These are phyloP conservation scores for Diaporthe eres DNA, from an alignment of 2,329 filamentous ascomycete genomes.

Conservation along the genomic window DNA sequence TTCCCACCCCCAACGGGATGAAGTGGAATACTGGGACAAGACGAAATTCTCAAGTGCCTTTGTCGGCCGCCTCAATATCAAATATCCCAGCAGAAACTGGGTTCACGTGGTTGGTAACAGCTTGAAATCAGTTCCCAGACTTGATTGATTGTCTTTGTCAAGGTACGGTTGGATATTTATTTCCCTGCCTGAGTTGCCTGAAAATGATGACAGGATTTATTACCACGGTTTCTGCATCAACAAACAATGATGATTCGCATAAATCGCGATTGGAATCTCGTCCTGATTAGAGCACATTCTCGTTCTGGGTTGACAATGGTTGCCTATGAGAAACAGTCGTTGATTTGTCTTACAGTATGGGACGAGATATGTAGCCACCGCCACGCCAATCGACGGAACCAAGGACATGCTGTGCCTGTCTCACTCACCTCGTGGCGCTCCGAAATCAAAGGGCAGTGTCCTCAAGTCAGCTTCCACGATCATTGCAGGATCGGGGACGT, in stretches of 20 bases:
- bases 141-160: background rate
- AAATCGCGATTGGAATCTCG: conserved; percentile 35
- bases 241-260: conserved; percentile 34
- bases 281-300: conserved; percentile 25
- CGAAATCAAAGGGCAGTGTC: background rate
- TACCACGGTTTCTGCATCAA: conserved; percentile 34
- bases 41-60: too few relatives aligned
- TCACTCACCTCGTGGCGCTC: background rate
- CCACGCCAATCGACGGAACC: too few relatives aligned
- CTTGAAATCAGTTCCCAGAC: background rate
- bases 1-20: too few relatives aligned
- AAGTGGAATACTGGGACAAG: too few relatives aligned
- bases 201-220: conserved; percentile 33
- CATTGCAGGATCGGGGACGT: background rate
- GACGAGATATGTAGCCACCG: background rate
- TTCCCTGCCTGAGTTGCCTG: background rate
- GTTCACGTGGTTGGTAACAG: background rate
- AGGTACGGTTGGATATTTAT: conserved; percentile 3
- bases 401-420: background rate
- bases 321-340: background rate
- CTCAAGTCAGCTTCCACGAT: background rate
- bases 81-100: background rate
- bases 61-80: background rate
- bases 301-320: background rate
- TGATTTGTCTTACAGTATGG: conserved; percentile 1